phyloP scores from a whole-genome alignment of 2,329 filamentous ascomycete genomes.

The Xylariomycetidae sp. region DNA sequence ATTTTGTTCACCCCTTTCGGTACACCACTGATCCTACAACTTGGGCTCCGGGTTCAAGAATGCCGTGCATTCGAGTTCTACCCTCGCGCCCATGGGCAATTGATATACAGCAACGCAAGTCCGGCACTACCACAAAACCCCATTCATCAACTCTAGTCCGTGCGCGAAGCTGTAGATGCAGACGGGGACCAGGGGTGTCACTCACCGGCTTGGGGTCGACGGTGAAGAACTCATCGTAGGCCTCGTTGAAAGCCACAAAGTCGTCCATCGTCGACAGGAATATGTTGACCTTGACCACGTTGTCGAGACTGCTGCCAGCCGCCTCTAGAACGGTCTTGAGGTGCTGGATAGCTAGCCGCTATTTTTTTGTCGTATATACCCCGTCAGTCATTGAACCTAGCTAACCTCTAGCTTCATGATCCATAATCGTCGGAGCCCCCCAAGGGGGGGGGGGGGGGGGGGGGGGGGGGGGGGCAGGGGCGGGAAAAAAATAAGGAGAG shows the following conservation, averaged over 20 bases:
- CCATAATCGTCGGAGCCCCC: no score
- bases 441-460: no score
- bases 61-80: slow-evolving; percentile 73
- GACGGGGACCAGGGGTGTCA: slow-evolving; percentile 42
- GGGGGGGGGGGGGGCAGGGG: no score
- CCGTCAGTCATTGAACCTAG: slow-evolving; percentile 4
- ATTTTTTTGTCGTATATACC: slow-evolving; percentile 16
- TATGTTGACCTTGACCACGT: slow-evolving; percentile 64
- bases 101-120: slow-evolving; percentile 72
- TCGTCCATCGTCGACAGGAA: slow-evolving; percentile 63
- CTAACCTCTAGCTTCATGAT: no score
- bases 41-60: slow-evolving; percentile 13
- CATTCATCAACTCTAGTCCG: no score
- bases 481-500: slow-evolving; percentile 4
- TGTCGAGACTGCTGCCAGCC: slow-evolving; percentile 53
- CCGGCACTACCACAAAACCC: slow-evolving; percentile 36
- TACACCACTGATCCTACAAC: slow-evolving; percentile 13
- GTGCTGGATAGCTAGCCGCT: slow-evolving; percentile 55
- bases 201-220: slow-evolving; percentile 42
- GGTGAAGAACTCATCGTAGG: slow-evolving; percentile 46
- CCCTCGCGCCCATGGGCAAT: slow-evolving; percentile 63
- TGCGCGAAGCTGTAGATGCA: no score
- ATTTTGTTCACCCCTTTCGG: no score
- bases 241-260: slow-evolving; percentile 55
- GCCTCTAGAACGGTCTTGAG: slow-evolving; percentile 55